Evolutionary conservation across 1,284 basidiomycete species (phyloP).

Genomic region (Ceratobasidium sp.): DNA sequence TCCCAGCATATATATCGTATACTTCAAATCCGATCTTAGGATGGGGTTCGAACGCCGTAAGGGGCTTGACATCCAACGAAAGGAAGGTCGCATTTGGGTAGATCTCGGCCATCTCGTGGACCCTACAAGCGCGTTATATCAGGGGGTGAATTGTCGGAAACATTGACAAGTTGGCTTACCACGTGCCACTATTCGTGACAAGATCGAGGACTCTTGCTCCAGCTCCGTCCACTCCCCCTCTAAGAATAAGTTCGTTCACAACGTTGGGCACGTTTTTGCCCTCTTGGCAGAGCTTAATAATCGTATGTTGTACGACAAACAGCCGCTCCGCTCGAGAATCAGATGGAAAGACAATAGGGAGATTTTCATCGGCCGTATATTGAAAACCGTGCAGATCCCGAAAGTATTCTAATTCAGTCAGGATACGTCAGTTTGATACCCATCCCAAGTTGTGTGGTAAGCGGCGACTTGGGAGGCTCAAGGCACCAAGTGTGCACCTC

Average conservation of each 20-base stretch:
- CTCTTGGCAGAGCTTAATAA: neutral
- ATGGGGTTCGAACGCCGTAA: neutral
- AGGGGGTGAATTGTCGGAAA: too few relatives aligned
- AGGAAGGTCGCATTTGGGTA: constrained; percentile 16
- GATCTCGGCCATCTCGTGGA: constrained; percentile 20
- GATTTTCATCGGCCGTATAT: constrained; percentile 13
- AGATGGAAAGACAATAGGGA: constrained; percentile 11
- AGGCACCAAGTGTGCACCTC: too few relatives aligned
- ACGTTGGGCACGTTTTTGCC: neutral
- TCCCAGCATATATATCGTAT: constrained; percentile 30
- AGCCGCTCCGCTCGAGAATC: constrained; percentile 9
- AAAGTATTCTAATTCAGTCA: neutral
- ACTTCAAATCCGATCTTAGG: constrained; percentile 20
- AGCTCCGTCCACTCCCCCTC: neutral
- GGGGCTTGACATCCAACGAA: constrained; percentile 29
- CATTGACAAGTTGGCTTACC: too few relatives aligned
- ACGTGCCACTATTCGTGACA: constrained; percentile 9
- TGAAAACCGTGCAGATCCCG: neutral
- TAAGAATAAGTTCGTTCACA: neutral
- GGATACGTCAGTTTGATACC: too few relatives aligned
- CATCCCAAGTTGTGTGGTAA: neutral
- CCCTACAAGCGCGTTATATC: too few relatives aligned
- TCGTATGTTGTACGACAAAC: neutral
- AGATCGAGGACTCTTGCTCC: neutral
- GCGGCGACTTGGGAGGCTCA: neutral